These are phyloP conservation scores for Barnettozyma californica DNA, from an alignment of 805 yeast species.

Conservation along the genomic window DNA sequence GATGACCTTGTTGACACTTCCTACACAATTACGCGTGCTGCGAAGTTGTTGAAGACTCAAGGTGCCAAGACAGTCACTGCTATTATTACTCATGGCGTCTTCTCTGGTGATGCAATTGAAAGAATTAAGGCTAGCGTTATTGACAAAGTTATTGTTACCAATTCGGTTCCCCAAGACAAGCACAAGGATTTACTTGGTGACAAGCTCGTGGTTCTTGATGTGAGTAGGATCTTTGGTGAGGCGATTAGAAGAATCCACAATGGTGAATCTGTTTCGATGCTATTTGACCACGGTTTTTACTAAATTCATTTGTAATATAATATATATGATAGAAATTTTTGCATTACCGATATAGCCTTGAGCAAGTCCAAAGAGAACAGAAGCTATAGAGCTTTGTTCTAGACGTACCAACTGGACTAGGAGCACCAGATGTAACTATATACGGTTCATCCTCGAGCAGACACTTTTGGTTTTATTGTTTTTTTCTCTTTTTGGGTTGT, in stretches of 20 bases:
- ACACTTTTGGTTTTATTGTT: too few relatives aligned
- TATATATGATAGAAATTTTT: neutral
- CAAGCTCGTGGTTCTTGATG: slow-evolving; percentile 77
- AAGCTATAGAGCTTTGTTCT: too few relatives aligned
- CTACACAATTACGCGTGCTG: slow-evolving; percentile 87
- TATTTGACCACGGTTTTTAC: slow-evolving; percentile 68
- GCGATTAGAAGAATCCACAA: slow-evolving; percentile 94
- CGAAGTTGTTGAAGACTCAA: slow-evolving; percentile 83
- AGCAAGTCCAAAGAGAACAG: too few relatives aligned
- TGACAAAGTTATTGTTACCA: slow-evolving; percentile 83
- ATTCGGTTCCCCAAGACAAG: slow-evolving; percentile 80
- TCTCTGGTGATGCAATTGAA: slow-evolving; percentile 84
- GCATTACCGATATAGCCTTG: too few relatives aligned
- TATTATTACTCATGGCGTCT: slow-evolving; percentile 85
- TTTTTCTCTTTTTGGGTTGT: too few relatives aligned
- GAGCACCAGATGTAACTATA: too few relatives aligned
- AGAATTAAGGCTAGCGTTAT: slow-evolving; percentile 63
- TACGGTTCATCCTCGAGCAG: too few relatives aligned
- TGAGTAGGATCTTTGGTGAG: slow-evolving; percentile 84
- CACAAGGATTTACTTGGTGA: slow-evolving; percentile 50
- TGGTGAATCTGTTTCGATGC: slow-evolving; percentile 92
- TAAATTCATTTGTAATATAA: neutral
- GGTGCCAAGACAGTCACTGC: slow-evolving; percentile 88
- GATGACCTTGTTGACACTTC: slow-evolving; percentile 96
- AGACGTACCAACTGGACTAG: too few relatives aligned